Evolutionary conservation across 2,329 filamentous ascomycete species (phyloP).

Genomic region (Lecanicillium sp.): DNA sequence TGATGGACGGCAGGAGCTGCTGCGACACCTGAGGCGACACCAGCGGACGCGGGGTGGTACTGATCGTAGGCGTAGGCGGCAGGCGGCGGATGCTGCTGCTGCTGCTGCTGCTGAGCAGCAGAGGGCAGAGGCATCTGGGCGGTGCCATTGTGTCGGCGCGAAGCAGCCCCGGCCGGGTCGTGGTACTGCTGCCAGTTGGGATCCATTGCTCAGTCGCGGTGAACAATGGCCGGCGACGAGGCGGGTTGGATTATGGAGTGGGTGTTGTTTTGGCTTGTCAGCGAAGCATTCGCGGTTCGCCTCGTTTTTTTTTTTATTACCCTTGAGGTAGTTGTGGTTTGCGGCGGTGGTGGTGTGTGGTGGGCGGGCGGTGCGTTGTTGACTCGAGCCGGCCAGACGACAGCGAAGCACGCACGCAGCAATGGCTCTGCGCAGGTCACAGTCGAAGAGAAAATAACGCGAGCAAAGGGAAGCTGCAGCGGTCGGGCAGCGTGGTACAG

Average conservation of each 20-base stretch:
- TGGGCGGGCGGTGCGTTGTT: constrained; percentile 20
- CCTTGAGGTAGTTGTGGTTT: background rate
- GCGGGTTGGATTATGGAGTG: background rate
- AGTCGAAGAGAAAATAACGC: too few relatives aligned
- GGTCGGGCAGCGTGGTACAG: background rate
- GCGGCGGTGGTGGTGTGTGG: constrained; percentile 15
- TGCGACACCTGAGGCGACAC: constrained; percentile 30
- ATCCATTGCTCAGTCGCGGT: constrained; percentile 37
- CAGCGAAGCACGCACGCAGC: constrained; percentile 11
- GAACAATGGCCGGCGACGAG: constrained; percentile 9
- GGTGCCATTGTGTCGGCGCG: constrained; percentile 57
- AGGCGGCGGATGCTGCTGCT: constrained; percentile 34
- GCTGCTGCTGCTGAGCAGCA: constrained; percentile 27
- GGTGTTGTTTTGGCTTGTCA: background rate
- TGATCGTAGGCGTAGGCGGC: constrained; percentile 62
- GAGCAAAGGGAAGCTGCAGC: background rate
- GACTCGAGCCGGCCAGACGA: constrained; percentile 9
- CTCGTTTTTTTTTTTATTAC: background rate
- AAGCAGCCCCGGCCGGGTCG: constrained; percentile 52
- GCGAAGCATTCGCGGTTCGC: constrained; percentile 8
- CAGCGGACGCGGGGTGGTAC: constrained; percentile 44
- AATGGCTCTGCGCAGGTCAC: background rate
- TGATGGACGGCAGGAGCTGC: constrained; percentile 23
- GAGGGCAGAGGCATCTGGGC: constrained; percentile 27
- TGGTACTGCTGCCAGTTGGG: constrained; percentile 49